A percentile compares a stretch with the other conserved stretches of the same genome.
These are phyloP conservation scores for Austroboletus niveus DNA, from an alignment of 1,284 basidiomycete species.

Conservation along the genomic window DNA sequence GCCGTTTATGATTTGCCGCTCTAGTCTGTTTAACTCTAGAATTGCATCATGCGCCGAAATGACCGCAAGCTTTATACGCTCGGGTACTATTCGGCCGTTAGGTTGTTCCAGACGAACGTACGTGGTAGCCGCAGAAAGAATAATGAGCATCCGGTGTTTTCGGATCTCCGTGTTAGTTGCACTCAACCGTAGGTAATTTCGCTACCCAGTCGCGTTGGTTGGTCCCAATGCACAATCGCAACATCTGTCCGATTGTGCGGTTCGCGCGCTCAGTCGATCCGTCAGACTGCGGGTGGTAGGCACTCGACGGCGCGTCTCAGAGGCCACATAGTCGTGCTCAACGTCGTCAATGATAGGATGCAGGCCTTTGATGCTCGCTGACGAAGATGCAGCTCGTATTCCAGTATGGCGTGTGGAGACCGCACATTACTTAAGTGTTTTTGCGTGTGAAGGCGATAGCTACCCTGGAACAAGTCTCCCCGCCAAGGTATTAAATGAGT, in stretches of 20 bases:
- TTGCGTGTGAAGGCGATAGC: constrained; percentile 67
- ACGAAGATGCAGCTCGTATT: constrained; percentile 56
- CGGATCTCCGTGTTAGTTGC: constrained; percentile 11
- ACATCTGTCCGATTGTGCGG: neutral
- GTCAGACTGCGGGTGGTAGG: neutral
- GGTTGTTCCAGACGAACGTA: constrained; percentile 16
- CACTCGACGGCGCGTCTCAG: constrained; percentile 52
- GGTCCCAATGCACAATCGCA: neutral
- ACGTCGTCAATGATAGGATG: constrained; percentile 73
- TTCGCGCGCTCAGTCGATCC: neutral
- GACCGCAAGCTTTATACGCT: too few relatives aligned
- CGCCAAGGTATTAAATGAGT: constrained; percentile 48
- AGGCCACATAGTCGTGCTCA: constrained; percentile 73
- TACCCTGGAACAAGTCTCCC: constrained; percentile 54
- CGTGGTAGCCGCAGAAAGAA: constrained; percentile 37
- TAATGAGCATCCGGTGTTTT: constrained; percentile 32
- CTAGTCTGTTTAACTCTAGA: too few relatives aligned
- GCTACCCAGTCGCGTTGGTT: constrained; percentile 8
- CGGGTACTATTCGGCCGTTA: too few relatives aligned
- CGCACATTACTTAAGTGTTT: constrained; percentile 49
- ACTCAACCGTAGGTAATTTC: neutral
- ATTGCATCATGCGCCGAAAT: too few relatives aligned
- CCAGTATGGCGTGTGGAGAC: constrained; percentile 52
- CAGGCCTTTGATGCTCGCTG: constrained; percentile 54
- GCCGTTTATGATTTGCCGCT: too few relatives aligned